These are phyloP conservation scores for Moniliella sp. DNA, from an alignment of 1,284 basidiomycete species.

Conservation along the genomic window DNA sequence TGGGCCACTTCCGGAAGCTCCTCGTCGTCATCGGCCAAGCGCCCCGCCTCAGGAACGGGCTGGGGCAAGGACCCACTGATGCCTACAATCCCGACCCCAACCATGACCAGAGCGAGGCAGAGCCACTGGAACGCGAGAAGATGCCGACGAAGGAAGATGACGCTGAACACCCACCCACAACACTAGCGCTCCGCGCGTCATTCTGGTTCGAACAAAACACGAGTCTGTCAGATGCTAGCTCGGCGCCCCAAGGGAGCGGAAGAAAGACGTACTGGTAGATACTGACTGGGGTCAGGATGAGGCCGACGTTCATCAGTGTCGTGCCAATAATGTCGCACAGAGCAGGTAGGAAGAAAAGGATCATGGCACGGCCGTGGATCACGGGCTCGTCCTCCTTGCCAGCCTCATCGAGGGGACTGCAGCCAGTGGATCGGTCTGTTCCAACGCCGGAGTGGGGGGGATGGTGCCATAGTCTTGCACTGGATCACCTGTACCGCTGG, in stretches of 20 bases:
- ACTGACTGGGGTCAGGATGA: constrained; percentile 83
- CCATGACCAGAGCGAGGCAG: constrained; percentile 69
- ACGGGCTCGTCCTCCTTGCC: constrained; percentile 2
- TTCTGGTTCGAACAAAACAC: constrained; percentile 36
- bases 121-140: constrained; percentile 45
- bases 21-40: background rate
- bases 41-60: constrained; percentile 9
- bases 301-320: constrained; percentile 81
- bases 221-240: background rate
- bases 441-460: too few relatives aligned
- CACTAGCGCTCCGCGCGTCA: constrained; percentile 87
- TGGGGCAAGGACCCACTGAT: constrained; percentile 45
- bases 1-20: constrained; percentile 14
- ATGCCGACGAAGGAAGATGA: constrained; percentile 55
- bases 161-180: constrained; percentile 88
- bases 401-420: too few relatives aligned
- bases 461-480: too few relatives aligned
- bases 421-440: too few relatives aligned
- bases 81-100: constrained; percentile 73
- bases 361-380: constrained; percentile 1
- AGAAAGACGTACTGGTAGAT: constrained; percentile 46
- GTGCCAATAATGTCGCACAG: constrained; percentile 66
- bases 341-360: constrained; percentile 60
- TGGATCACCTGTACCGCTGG: too few relatives aligned
- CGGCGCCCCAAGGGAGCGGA: too few relatives aligned